A percentile compares a stretch with the other conserved stretches of the same genome.
Evolutionary conservation across 139 green algal species (phyloP).

Genomic region (Nannochloris sp.): DNA sequence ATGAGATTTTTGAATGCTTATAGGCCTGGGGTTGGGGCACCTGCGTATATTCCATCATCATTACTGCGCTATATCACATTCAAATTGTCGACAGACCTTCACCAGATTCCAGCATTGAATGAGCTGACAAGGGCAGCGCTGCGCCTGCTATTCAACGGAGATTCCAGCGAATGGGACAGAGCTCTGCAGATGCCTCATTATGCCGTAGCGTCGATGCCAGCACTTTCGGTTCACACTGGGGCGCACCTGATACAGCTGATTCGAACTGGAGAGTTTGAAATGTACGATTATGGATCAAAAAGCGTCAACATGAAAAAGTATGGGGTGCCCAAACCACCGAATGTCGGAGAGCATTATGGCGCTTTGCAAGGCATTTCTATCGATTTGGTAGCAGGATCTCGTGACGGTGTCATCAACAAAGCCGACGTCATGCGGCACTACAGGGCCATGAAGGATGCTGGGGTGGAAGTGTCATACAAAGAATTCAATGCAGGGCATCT

Average conservation of each 20-base stretch:
- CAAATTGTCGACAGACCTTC: conserved; percentile 46
- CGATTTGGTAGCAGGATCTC: conserved; percentile 67
- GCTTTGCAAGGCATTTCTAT: conserved; percentile 60
- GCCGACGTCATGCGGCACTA: conserved; percentile 55
- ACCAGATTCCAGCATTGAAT: conserved; percentile 47
- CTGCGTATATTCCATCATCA: conserved; percentile 59
- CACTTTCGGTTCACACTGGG: conserved; percentile 53
- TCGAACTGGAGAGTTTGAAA: conserved; percentile 39
- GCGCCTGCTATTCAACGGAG: conserved; percentile 44
- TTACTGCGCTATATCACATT: conserved; percentile 51
- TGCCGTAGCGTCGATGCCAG: conserved; percentile 68
- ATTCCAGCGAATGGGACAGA: conserved; percentile 71
- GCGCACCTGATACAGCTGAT: conserved; percentile 37
- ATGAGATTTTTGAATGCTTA: conserved; percentile 16
- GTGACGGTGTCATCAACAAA: conserved; percentile 68
- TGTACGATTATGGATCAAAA: conserved; percentile 75
- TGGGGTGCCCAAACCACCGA: conserved; percentile 35
- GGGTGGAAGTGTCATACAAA: conserved; percentile 51
- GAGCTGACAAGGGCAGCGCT: conserved; percentile 30
- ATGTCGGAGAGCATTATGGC: conserved; percentile 65
- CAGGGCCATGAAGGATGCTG: conserved; percentile 43
- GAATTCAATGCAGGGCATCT: conserved; percentile 82
- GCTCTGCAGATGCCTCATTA: conserved; percentile 86
- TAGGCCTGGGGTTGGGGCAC: conserved; percentile 21
- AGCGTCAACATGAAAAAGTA: conserved; percentile 55